Base-by-base conservation (phyloP, 805 yeast species). In the Cyberlindnera suaveolens region DNA sequence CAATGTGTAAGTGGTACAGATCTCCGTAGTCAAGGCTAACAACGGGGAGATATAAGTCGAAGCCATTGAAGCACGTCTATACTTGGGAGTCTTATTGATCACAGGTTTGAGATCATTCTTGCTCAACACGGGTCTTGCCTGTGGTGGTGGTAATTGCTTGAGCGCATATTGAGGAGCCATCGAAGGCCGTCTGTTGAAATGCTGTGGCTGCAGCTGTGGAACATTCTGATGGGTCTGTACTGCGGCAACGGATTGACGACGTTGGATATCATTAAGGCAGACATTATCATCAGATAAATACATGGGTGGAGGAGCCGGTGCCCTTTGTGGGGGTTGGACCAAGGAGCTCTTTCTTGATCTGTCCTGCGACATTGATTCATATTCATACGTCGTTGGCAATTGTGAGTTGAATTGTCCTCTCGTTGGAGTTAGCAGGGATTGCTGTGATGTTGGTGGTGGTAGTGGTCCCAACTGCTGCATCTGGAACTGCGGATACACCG, bases 1-100 rank as follows among this genome's bases (percentile, higher is more conserved):
- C 43, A 91, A 74, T 9, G 85, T 70, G 62, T 85, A 93, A 0
- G 96, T 83, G 17, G 89, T 78, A 2, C 91, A 74, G 40, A 93
- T 66, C 38, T 85, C 78, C 4, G 81, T 74, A 0, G 96, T 85
- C 45, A 91, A 67, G 0, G 96, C 96, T 44, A 75, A 70, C 19
- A 86, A 71, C 1, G 99, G 99, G 5, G 93, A 83, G 4, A 85
- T 77, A 44, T 77, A 81, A 15, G 72, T 67, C 3, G 82, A 72
- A 34, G 80, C 74, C 39, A 79, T 70, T 0, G 87, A 78, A 9
- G 87, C 83, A 44, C 93, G 67, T 49, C 93, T 67, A 54, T 75
- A 82, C 62, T 80, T 80, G 3, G 90, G 90, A 39, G 72, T 75
- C n/a, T 64, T 61, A 54, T 84, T 81, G 4, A 73, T 46, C 13